phyloP scores from a whole-genome alignment of 2,329 filamentous ascomycete species.

The Colletotrichum sp. region DNA sequence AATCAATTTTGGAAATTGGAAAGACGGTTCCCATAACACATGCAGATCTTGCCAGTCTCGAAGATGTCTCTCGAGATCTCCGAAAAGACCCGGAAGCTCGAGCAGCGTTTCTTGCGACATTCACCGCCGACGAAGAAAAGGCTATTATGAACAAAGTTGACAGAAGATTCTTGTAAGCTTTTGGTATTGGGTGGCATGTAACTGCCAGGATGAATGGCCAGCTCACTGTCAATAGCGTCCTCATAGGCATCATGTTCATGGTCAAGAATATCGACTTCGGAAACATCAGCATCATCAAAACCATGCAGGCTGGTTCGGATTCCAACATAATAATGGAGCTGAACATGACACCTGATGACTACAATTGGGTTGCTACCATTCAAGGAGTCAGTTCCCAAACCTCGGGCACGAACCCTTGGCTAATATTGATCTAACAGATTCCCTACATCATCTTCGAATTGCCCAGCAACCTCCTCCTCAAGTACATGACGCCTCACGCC shows the following conservation, averaged over 20 bases:
- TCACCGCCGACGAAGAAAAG: slow-evolving; percentile 41
- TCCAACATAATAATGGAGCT: not conserved
- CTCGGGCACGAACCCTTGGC: not conserved
- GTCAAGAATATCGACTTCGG: slow-evolving; percentile 33
- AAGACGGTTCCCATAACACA: not conserved
- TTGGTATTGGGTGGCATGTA: not conserved
- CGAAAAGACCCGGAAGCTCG: slow-evolving; percentile 24
- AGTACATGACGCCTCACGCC: slow-evolving; percentile 34
- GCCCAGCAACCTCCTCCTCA: slow-evolving; percentile 41
- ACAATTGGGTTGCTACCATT: not conserved
- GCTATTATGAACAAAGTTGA: slow-evolving; percentile 45
- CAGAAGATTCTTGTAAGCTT: slow-evolving; percentile 31
- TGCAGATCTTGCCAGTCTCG: not conserved
- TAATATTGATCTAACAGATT: slow-evolving; percentile 29
- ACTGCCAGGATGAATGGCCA: not conserved
- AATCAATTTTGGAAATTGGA: not conserved
- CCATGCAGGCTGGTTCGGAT: not conserved
- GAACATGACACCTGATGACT: not conserved
- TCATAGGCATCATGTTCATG: slow-evolving; percentile 45
- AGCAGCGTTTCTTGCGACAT: slow-evolving; percentile 37
- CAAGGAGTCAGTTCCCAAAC: not conserved
- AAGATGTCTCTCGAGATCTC: not conserved
- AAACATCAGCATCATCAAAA: slow-evolving; percentile 28
- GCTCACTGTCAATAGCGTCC: slow-evolving; percentile 6
- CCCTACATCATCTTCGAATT: slow-evolving; percentile 44